These are phyloP conservation scores for Suhomyces canberraensis DNA, from an alignment of 805 yeast species.

Conservation along the genomic window DNA sequence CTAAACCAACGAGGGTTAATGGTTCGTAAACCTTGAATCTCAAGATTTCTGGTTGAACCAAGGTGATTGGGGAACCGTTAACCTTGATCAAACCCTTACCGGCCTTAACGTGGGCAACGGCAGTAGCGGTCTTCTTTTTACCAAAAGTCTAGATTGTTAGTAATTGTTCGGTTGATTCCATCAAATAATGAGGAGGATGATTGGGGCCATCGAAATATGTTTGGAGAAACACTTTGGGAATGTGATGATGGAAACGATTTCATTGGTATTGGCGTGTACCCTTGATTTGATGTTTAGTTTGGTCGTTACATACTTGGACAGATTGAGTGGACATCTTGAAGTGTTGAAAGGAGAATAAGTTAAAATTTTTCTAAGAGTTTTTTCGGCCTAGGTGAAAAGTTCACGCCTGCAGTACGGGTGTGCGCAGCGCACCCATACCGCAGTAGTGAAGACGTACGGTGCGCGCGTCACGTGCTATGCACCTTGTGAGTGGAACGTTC, in stretches of 20 bases:
- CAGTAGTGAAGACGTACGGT: background rate
- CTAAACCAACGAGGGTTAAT: slow-evolving; percentile 95
- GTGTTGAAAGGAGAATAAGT: slow-evolving; percentile 8
- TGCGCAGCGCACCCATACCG: slow-evolving; percentile 2
- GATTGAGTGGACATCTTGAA: slow-evolving; percentile 71
- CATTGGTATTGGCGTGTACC: no score
- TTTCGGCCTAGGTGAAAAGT: slow-evolving; percentile 8
- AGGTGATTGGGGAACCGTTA: slow-evolving; percentile 98
- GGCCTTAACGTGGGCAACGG: slow-evolving; percentile 99
- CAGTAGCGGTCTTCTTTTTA: slow-evolving; percentile 99
- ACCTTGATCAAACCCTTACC: slow-evolving; percentile 99
- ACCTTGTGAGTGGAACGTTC: no score
- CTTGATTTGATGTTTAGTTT: no score
- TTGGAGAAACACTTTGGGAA: no score
- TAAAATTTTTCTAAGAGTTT: slow-evolving; percentile 9
- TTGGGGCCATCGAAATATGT: no score
- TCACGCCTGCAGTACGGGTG: slow-evolving; percentile 4
- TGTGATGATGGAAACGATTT: no score
- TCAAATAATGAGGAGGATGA: background rate
- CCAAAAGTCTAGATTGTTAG: slow-evolving; percentile 85
- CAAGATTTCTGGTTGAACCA: slow-evolving; percentile 98
- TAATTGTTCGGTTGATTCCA: slow-evolving; percentile 5
- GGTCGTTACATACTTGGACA: slow-evolving; percentile 73
- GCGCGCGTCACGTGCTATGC: background rate
- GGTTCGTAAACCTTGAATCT: slow-evolving; percentile 99